These are phyloP conservation scores for Prototheca wickerhamii DNA, from an alignment of 163 green algal species.

Conservation along the genomic window DNA sequence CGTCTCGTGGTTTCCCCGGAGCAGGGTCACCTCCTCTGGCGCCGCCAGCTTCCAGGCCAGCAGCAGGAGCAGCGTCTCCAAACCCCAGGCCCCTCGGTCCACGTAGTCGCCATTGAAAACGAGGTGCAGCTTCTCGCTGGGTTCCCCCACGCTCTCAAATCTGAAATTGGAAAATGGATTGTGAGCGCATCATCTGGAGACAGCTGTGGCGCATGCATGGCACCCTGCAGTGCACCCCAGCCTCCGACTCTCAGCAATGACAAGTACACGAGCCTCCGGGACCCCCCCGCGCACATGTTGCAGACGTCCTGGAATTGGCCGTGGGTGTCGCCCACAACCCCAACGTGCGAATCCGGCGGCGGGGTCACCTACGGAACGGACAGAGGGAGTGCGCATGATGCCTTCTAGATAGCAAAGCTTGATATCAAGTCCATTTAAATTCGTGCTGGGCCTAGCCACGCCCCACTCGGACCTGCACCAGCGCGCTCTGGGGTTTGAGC, in stretches of 20 bases:
- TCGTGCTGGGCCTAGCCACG: no score
- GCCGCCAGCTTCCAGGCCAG: constrained; percentile 65
- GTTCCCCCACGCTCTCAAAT: constrained; percentile 42
- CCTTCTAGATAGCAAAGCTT: no score
- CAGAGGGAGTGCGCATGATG: no score
- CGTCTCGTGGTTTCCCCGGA: constrained; percentile 93
- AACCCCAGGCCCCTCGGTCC: constrained; percentile 88
- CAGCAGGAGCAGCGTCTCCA: constrained; percentile 79
- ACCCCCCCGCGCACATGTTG: constrained; percentile 40
- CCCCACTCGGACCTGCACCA: no score
- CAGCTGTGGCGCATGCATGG: no score
- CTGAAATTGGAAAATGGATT: not conserved
- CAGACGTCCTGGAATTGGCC: constrained; percentile 88
- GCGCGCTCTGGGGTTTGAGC: no score
- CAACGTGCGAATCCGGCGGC: no score
- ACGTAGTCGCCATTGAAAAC: constrained; percentile 77
- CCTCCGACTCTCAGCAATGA: not conserved
- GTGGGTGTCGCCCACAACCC: constrained; percentile 88
- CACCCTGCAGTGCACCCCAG: not conserved
- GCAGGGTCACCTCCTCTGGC: constrained; percentile 56
- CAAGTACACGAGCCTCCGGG: no score
- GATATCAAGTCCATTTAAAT: no score
- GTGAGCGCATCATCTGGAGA: not conserved
- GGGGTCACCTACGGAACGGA: no score
- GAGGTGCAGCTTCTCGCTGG: constrained; percentile 21